Conservation (phyloP, 2,329 filamentous ascomycete species). For the Mariannaea sp. region DNA sequence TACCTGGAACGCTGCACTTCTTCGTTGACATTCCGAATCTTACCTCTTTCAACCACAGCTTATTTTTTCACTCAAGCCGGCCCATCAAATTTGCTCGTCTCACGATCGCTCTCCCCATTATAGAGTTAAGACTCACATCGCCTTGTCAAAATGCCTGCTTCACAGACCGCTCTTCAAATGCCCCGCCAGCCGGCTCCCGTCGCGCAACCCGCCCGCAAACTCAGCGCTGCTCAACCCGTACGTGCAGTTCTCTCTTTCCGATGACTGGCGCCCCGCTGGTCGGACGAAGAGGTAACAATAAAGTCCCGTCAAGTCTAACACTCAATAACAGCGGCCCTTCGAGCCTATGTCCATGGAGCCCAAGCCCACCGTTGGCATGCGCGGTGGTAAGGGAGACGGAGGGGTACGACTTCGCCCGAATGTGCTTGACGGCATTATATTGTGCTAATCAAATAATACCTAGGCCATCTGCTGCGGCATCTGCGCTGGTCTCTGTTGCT, state of each 20-base stretch:
- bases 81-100: background rate
- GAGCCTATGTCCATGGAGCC: constrained; percentile 43
- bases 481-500: constrained; percentile 48
- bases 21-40: background rate
- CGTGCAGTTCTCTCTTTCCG: constrained; percentile 22
- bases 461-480: constrained; percentile 49
- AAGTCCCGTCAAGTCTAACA: background rate
- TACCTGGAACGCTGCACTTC: constrained; percentile 10
- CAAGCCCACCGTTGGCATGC: constrained; percentile 36
- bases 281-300: background rate
- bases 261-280: constrained; percentile 6
- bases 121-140: background rate
- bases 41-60: constrained; percentile 2
- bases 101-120: background rate
- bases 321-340: constrained; percentile 37
- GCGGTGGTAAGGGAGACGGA: constrained; percentile 44
- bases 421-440: background rate
- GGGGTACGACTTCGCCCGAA: constrained; percentile 35
- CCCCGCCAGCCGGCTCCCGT: constrained; percentile 41
- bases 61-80: background rate
- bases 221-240: constrained; percentile 45
- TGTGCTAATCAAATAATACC: background rate
- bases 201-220: constrained; percentile 33
- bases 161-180: constrained; percentile 37
- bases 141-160: constrained; percentile 24